Evolutionary conservation across 495 filamentous ascomycete genomes (phyloP).

Genomic region (Talaromyces nanjingensis): DNA sequence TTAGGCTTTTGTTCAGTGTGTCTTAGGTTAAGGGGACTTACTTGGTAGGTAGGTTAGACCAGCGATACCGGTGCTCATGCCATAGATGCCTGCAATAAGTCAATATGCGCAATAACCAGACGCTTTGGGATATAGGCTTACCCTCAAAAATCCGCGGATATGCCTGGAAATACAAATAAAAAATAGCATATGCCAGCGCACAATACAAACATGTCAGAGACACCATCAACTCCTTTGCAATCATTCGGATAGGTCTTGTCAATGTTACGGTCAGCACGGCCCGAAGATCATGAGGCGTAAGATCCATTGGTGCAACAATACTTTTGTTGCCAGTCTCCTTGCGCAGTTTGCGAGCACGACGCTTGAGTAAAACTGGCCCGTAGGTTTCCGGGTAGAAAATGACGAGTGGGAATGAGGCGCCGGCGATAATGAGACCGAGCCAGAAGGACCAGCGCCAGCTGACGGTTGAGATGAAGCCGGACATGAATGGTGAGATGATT

Average conservation of each 20-base stretch:
- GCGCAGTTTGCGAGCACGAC: constrained; percentile 57
- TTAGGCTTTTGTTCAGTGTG: too few relatives aligned
- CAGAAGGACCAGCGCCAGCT: constrained; percentile 61
- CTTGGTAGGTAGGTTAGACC: constrained; percentile 30
- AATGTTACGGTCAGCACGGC: constrained; percentile 37
- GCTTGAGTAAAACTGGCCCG: constrained; percentile 59
- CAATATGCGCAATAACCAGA: neutral
- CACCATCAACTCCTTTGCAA: constrained; percentile 51
- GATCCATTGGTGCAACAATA: constrained; percentile 37
- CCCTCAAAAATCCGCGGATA: constrained; percentile 61
- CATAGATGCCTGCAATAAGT: constrained; percentile 25
- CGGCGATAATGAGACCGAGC: constrained; percentile 53
- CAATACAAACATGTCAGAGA: constrained; percentile 62
- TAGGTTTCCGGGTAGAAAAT: constrained; percentile 59
- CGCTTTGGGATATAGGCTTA: neutral
- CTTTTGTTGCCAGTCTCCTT: constrained; percentile 51
- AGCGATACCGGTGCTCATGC: constrained; percentile 28
- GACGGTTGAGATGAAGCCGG: constrained; percentile 52
- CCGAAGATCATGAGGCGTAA: constrained; percentile 37
- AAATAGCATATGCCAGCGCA: constrained; percentile 62
- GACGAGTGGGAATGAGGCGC: constrained; percentile 35
- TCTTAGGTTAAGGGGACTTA: too few relatives aligned
- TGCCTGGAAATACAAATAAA: constrained; percentile 68
- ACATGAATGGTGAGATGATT: constrained; percentile 55
- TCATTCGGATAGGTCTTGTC: constrained; percentile 40